phyloP scores from a whole-genome alignment of 768 basidiomycete species.

The Leccinellum luteum region DNA sequence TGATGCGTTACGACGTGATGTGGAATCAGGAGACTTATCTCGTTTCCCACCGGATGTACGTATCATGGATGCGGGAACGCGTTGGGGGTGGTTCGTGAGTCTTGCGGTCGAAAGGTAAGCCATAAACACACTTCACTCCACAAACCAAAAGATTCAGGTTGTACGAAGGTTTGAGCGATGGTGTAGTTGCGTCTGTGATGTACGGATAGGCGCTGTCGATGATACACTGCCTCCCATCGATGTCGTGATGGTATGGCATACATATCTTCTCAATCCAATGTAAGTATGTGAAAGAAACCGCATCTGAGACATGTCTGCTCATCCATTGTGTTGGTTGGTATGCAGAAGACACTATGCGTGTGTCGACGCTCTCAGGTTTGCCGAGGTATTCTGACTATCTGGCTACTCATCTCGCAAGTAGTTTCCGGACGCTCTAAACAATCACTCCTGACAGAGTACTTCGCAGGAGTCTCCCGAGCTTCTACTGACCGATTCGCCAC shows the following conservation, averaged over 20 bases:
- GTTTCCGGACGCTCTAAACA: not conserved
- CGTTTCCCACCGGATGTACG: conserved; percentile 10
- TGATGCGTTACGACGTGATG: conserved; percentile 14
- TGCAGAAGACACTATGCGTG: conserved; percentile 15
- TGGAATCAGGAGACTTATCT: conserved; percentile 15
- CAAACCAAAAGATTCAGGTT: too few species aligned
- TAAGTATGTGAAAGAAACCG: not conserved
- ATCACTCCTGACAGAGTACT: not conserved
- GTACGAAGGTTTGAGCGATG: conserved; percentile 33
- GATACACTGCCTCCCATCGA: conserved; percentile 31
- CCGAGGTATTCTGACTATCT: conserved; percentile 13
- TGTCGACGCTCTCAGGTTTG: conserved; percentile 4
- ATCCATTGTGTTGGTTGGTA: conserved; percentile 12
- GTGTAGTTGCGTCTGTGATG: conserved; percentile 15
- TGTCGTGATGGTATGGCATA: conserved; percentile 38
- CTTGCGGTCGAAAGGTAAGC: conserved; percentile 35
- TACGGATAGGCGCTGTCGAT: not conserved
- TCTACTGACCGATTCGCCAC: conserved; percentile 6
- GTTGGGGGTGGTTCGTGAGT: conserved; percentile 37
- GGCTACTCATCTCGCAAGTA: conserved; percentile 8
- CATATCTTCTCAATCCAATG: conserved; percentile 37
- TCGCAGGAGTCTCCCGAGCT: conserved; percentile 3
- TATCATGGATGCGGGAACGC: conserved; percentile 15
- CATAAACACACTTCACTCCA: not conserved
- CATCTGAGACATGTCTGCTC: not conserved